phyloP scores from a whole-genome alignment of 2,329 filamentous ascomycete species.

The Curvularia eragrostidis region DNA sequence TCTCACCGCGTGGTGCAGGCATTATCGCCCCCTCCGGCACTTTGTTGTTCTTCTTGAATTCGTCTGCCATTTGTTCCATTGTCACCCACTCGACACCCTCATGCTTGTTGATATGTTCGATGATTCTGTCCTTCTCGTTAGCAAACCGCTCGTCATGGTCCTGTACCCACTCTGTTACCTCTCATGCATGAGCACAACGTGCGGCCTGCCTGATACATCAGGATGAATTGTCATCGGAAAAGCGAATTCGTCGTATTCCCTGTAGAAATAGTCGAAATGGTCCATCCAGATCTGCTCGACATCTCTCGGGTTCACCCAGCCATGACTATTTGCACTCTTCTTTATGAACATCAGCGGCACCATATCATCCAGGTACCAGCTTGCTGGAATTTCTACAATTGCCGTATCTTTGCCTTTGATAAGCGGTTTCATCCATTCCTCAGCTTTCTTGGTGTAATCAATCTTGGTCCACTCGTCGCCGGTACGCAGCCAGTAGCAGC shows the following conservation, averaged over 20 bases:
- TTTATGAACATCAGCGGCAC: slow-evolving; percentile 79
- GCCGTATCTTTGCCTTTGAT: not conserved
- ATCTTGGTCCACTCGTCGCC: slow-evolving; percentile 73
- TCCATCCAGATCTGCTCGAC: slow-evolving; percentile 71
- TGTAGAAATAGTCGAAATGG: slow-evolving; percentile 76
- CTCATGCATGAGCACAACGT: slow-evolving; percentile 77
- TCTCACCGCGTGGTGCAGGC: slow-evolving; percentile 63
- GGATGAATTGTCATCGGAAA: slow-evolving; percentile 81
- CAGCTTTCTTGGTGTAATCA: slow-evolving; percentile 67
- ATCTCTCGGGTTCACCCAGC: slow-evolving; percentile 63
- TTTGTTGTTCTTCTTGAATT: slow-evolving; percentile 72
- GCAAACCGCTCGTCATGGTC: not conserved
- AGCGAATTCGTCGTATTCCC: slow-evolving; percentile 77
- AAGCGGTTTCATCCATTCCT: slow-evolving; percentile 68
- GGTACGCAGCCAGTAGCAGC: slow-evolving; percentile 68
- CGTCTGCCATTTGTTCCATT: slow-evolving; percentile 75
- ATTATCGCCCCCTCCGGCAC: slow-evolving; percentile 66
- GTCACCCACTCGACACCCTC: slow-evolving; percentile 69
- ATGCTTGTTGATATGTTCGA: slow-evolving; percentile 71
- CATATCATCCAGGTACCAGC: slow-evolving; percentile 64
- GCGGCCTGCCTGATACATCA: slow-evolving; percentile 68
- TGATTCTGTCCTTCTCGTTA: slow-evolving; percentile 54
- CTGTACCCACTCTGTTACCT: slow-evolving; percentile 52
- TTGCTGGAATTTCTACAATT: not conserved
- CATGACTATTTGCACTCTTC: slow-evolving; percentile 68